Conservation (phyloP, 495 filamentous ascomycete genomes). For the Neurospora cerealis region DNA sequence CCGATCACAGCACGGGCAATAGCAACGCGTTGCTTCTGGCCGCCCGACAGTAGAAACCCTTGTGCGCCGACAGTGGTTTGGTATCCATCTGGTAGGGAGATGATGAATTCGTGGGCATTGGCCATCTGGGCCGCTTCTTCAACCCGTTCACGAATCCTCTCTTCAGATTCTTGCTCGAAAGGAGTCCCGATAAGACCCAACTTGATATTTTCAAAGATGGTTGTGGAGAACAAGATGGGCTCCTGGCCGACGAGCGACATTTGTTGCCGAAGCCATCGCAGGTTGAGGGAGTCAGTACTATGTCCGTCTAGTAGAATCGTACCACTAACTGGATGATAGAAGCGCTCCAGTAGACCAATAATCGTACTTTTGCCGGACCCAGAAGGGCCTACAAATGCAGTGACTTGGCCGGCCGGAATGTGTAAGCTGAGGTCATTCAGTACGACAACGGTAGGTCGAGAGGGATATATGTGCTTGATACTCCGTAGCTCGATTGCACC, state of each 20-base stretch:
- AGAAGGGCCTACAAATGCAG: conserved; percentile 73
- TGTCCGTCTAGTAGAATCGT: conserved; percentile 33
- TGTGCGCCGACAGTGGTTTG: conserved; percentile 85
- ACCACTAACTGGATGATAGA: conserved; percentile 67
- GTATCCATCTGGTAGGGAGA: conserved; percentile 65
- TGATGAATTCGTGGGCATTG: conserved; percentile 86
- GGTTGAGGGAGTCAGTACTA: conserved; percentile 62
- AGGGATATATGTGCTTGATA: conserved; percentile 82
- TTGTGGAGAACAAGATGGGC: conserved; percentile 49
- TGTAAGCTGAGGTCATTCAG: conserved; percentile 65
- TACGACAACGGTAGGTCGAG: conserved; percentile 68
- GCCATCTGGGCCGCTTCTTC: conserved; percentile 75
- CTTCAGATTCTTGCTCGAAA: conserved; percentile 40
- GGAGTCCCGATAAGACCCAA: conserved; percentile 54
- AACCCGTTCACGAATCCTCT: conserved; percentile 54
- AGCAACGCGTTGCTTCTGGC: neutral
- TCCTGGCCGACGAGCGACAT: conserved; percentile 67
- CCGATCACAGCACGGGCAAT: conserved; percentile 70
- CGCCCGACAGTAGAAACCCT: conserved; percentile 48
- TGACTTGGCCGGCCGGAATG: conserved; percentile 71
- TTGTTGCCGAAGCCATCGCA: conserved; percentile 70
- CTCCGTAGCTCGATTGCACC: conserved; percentile 60
- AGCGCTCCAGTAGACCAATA: conserved; percentile 78
- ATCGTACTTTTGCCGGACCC: conserved; percentile 83
- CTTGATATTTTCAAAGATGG: conserved; percentile 59